phyloP scores from a whole-genome alignment of 2,329 filamentous ascomycete species.

The Xylaria sp. region DNA sequence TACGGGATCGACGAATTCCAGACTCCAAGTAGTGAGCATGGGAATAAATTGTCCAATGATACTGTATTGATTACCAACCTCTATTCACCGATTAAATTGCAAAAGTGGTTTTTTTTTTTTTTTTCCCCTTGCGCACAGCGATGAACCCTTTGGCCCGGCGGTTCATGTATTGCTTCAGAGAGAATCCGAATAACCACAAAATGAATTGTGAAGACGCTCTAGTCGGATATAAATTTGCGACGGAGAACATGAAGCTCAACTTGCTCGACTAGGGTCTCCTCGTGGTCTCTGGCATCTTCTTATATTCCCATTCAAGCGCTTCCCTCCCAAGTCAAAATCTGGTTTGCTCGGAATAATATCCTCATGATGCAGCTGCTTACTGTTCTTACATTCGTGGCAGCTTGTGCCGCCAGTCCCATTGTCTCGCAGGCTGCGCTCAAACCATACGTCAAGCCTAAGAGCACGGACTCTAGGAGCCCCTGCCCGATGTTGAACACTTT shows the following conservation, averaged over 20 bases:
- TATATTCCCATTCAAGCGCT: background rate
- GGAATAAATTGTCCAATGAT: conserved; percentile 22
- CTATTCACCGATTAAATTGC: conserved; percentile 1
- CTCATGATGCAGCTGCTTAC: conserved; percentile 24
- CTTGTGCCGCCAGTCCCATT: conserved; percentile 22
- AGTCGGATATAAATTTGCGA: conserved; percentile 14
- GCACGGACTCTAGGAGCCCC: conserved; percentile 30
- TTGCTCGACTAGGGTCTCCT: background rate
- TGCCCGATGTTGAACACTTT: conserved; percentile 35
- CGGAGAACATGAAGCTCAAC: background rate
- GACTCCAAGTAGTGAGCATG: conserved; percentile 1
- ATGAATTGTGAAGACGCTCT: background rate
- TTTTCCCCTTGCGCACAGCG: background rate
- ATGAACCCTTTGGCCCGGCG: conserved; percentile 1
- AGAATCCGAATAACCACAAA: background rate
- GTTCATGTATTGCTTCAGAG: background rate
- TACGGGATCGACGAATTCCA: conserved; percentile 8
- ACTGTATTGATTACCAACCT: conserved; percentile 26
- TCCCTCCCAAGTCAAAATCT: too few relatives aligned
- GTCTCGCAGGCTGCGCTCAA: conserved; percentile 15
- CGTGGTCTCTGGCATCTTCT: background rate
- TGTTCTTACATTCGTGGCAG: conserved; percentile 20
- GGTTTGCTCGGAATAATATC: background rate
- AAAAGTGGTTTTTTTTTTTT: background rate
- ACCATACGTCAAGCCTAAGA: conserved; percentile 26